Percentiles rank a stretch among this genome's conserved stretches.
Conservation (phyloP, 1,284 basidiomycete genomes). For the Fereydounia khargensis region DNA sequence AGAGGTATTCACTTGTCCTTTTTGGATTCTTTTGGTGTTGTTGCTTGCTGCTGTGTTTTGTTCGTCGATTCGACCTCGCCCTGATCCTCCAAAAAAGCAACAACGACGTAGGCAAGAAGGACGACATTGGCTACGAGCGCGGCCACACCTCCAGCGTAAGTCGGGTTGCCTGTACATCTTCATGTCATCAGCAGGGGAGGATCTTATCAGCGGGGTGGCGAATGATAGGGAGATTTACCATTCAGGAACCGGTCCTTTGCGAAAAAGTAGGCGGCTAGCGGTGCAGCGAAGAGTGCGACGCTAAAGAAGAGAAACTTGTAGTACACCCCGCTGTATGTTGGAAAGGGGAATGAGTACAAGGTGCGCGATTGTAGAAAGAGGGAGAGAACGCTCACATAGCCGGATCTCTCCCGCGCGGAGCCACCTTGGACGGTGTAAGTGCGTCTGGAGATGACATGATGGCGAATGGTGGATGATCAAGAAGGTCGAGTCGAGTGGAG, state of each 20-base stretch:
- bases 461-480: neutral
- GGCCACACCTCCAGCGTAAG: conserved; percentile 52
- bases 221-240: conserved; percentile 14
- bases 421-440: conserved; percentile 35
- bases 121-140: conserved; percentile 55
- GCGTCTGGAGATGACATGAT: conserved; percentile 15
- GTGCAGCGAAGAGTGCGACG: conserved; percentile 47
- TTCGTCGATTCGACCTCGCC: conserved; percentile 2
- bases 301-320: conserved; percentile 51
- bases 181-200: neutral
- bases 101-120: conserved; percentile 46
- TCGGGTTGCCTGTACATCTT: conserved; percentile 48
- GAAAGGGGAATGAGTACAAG: neutral
- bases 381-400: conserved; percentile 6
- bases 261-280: conserved; percentile 45
- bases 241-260: conserved; percentile 41
- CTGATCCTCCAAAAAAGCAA: conserved; percentile 51
- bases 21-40: conserved; percentile 1
- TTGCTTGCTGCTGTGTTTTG: neutral
- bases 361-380: too few relatives aligned
- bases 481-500: too few relatives aligned
- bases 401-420: conserved; percentile 36
- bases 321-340: conserved; percentile 40
- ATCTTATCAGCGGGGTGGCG: neutral
- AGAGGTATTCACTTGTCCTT: conserved; percentile 7